A percentile compares a stretch with the other conserved stretches of the same genome.
Conservation (phyloP, 176 grass and related monocot genomes). For the Tillandsia fasciculata region DNA sequence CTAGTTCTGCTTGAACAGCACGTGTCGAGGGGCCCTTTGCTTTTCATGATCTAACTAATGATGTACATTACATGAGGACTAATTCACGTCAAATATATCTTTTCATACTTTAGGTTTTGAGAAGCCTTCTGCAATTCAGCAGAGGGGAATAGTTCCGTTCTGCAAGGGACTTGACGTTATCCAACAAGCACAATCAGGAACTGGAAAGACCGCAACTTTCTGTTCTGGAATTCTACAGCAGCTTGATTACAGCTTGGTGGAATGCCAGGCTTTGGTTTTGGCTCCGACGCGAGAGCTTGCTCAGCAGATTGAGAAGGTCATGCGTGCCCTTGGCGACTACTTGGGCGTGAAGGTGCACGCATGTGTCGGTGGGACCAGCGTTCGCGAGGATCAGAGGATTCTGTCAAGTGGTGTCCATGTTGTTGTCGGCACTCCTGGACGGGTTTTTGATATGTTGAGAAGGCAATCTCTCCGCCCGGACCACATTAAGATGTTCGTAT, state of each 20-base stretch:
- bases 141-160: conserved; percentile 76
- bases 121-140: conserved; percentile 85
- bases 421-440: conserved; percentile 73
- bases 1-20: too few species aligned
- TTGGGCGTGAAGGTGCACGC: conserved; percentile 76
- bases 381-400: conserved; percentile 74
- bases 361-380: conserved; percentile 77
- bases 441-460: conserved; percentile 71
- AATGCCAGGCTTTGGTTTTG: conserved; percentile 70
- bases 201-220: conserved; percentile 80
- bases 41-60: background rate
- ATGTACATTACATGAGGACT: background rate
- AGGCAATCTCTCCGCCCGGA: conserved; percentile 61
- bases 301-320: conserved; percentile 81
- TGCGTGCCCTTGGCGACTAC: conserved; percentile 80
- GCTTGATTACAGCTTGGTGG: conserved; percentile 56
- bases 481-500: conserved; percentile 68
- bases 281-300: conserved; percentile 76
- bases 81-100: background rate
- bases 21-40: too few species aligned
- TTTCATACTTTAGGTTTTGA: conserved; percentile 54
- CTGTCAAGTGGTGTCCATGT: conserved; percentile 76
- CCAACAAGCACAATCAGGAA: conserved; percentile 80
- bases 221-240: conserved; percentile 82
- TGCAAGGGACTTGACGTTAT: conserved; percentile 84